Percentiles rank a stretch among this genome's conserved stretches.
These are phyloP conservation scores for Apiospora aurea DNA, from an alignment of 2,329 filamentous ascomycete species.

Conservation along the genomic window DNA sequence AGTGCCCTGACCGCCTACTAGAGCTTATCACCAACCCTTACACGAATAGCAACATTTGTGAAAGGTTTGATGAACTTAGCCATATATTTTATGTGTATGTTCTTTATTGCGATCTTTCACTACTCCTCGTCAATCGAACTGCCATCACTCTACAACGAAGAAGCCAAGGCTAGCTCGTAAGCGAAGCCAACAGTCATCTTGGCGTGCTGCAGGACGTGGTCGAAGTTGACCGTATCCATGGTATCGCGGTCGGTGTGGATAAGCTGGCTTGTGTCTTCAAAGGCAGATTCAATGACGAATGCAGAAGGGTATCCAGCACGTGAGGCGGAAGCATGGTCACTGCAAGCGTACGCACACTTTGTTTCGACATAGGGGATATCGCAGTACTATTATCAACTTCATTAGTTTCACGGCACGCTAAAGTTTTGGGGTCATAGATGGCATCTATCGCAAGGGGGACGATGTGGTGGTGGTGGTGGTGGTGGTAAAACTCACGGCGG, in stretches of 20 bases:
- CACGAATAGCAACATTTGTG: not conserved
- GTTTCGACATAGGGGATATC: conserved; percentile 53
- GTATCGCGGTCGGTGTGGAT: conserved; percentile 79
- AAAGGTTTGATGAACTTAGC: not conserved
- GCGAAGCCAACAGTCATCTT: conserved; percentile 55
- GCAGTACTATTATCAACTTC: conserved; percentile 41
- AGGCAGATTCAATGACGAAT: conserved; percentile 68
- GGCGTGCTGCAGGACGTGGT: conserved; percentile 71
- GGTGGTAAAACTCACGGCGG: conserved; percentile 32
- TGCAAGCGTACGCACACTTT: conserved; percentile 65
- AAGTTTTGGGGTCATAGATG: no score
- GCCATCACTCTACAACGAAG: conserved; percentile 6
- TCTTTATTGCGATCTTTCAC: not conserved
- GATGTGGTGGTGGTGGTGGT: not conserved
- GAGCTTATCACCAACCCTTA: no score
- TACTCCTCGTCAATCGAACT: not conserved
- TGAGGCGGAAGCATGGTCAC: conserved; percentile 72
- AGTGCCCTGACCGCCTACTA: no score
- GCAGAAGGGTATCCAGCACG: conserved; percentile 71
- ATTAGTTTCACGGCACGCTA: not conserved
- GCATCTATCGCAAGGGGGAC: not conserved
- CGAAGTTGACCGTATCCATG: conserved; percentile 72
- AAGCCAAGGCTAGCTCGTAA: conserved; percentile 52
- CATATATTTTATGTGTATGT: not conserved
- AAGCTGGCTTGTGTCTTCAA: conserved; percentile 68